phyloP scores from a whole-genome alignment of 2,329 filamentous ascomycete species.

The Phoma sp. region DNA sequence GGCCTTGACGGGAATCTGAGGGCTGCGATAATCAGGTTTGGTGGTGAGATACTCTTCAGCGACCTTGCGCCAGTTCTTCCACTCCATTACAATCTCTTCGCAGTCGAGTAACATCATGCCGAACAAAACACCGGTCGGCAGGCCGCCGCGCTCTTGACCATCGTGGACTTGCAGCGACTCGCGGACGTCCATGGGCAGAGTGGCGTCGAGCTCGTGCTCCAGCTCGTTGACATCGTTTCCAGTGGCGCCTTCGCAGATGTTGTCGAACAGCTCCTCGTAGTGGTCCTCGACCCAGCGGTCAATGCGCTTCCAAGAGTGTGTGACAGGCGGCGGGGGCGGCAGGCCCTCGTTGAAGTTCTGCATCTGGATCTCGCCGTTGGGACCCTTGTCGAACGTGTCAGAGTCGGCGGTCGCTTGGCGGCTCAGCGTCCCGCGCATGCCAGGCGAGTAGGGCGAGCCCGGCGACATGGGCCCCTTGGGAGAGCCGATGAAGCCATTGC shows the following conservation, averaged over 20 bases:
- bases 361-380: conserved; percentile 88
- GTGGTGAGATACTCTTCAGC: conserved; percentile 84
- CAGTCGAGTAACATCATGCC: conserved; percentile 95
- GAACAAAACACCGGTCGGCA: conserved; percentile 91
- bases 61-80: conserved; percentile 93
- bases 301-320: conserved; percentile 92
- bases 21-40: conserved; percentile 60
- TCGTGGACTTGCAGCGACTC: conserved; percentile 92
- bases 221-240: conserved; percentile 95
- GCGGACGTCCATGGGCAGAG: conserved; percentile 88
- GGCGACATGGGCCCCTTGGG: conserved; percentile 63
- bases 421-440: conserved; percentile 79
- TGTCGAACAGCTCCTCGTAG: conserved; percentile 92
- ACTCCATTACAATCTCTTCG: conserved; percentile 97
- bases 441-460: conserved; percentile 83
- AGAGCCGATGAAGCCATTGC: conserved; percentile 66
- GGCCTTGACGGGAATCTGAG: conserved; percentile 72
- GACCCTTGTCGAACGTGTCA: conserved; percentile 65
- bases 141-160: conserved; percentile 93
- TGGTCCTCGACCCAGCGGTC: conserved; percentile 93
- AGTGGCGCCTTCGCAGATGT: conserved; percentile 90
- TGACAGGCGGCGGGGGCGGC: conserved; percentile 84
- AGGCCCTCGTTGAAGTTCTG: conserved; percentile 92
- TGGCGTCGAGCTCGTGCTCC: conserved; percentile 94
- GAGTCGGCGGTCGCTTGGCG: conserved; percentile 64